These are phyloP conservation scores for Zalaria obscura DNA, from an alignment of 2,329 filamentous ascomycete genomes.

Conservation along the genomic window DNA sequence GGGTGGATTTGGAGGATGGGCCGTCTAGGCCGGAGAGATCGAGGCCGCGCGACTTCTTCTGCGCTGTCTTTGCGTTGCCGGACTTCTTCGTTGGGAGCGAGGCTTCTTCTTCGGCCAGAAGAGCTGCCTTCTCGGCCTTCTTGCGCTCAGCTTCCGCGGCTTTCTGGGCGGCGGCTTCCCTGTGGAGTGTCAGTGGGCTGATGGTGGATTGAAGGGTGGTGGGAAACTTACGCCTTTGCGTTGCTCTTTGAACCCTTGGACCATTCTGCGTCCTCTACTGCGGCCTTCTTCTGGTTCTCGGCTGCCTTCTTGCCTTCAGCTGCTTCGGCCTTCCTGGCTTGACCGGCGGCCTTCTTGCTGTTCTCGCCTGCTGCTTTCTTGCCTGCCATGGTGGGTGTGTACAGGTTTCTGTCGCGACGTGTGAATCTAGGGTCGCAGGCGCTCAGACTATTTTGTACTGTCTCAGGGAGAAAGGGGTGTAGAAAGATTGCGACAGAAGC, in stretches of 20 bases:
- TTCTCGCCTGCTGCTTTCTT: conserved; percentile 58
- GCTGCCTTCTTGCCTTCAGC: conserved; percentile 67
- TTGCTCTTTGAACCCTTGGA: conserved; percentile 69
- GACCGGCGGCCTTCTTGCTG: conserved; percentile 78
- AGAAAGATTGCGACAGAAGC: too few relatives aligned
- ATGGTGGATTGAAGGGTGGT: too few relatives aligned
- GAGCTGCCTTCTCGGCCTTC: conserved; percentile 81
- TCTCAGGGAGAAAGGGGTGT: too few relatives aligned
- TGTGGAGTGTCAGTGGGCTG: conserved; percentile 22
- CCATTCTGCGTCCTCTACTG: conserved; percentile 66
- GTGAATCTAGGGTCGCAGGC: too few relatives aligned
- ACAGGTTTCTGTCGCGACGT: too few relatives aligned
- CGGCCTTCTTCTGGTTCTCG: conserved; percentile 51
- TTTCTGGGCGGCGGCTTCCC: conserved; percentile 73
- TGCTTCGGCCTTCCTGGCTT: conserved; percentile 82
- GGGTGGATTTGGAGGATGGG: conserved; percentile 30
- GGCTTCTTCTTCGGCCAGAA: conserved; percentile 71
- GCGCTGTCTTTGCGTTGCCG: conserved; percentile 51
- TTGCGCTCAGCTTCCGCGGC: conserved; percentile 71
- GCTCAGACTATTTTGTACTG: too few relatives aligned
- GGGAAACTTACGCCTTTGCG: conserved; percentile 62
- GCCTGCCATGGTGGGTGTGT: conserved; percentile 43
- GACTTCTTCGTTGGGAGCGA: conserved; percentile 48
- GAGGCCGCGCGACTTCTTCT: conserved; percentile 46
- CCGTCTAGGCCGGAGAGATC: conserved; percentile 63